Evolutionary conservation across 2,329 filamentous ascomycete genomes (phyloP).

Genomic region (Lomentospora prolificans): DNA sequence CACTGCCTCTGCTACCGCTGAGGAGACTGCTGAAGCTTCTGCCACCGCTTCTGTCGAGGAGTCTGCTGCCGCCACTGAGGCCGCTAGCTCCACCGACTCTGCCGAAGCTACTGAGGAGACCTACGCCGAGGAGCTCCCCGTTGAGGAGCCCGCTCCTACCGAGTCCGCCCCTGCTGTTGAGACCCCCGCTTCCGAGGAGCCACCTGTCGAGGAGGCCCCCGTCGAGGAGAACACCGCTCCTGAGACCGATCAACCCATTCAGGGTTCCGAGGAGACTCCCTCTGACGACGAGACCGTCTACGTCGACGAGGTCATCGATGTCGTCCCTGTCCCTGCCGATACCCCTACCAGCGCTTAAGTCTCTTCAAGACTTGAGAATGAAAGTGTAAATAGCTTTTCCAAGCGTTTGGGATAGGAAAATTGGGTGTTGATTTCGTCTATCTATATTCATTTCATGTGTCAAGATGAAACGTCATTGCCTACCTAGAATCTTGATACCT

Average conservation of each 20-base stretch:
- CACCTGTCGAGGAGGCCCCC: conserved; percentile 16
- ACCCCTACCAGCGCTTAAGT: too few relatives aligned
- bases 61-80: conserved; percentile 20
- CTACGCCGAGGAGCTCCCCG: conserved; percentile 23
- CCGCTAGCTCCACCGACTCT: conserved; percentile 11
- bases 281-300: conserved; percentile 22
- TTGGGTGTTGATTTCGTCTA: conserved; percentile 1
- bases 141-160: conserved; percentile 14
- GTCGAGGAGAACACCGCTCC: conserved; percentile 18
- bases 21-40: conserved; percentile 7
- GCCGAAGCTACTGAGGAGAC: conserved; percentile 27
- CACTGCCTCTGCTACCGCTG: conserved; percentile 10
- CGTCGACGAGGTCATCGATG: conserved; percentile 4
- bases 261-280: conserved; percentile 28
- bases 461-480: not conserved
- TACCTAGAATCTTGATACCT: conserved; percentile 5
- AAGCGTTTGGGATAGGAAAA: not conserved
- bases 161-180: conserved; percentile 13
- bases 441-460: conserved; percentile 2
- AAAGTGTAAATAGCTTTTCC: too few relatives aligned
- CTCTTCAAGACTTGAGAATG: too few relatives aligned
- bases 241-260: conserved; percentile 24
- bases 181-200: conserved; percentile 15
- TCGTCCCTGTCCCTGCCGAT: conserved; percentile 17
- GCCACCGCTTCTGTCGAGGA: conserved; percentile 22